phyloP scores from a whole-genome alignment of 2,329 filamentous ascomycete species.

The Pezicula rhizophila region DNA sequence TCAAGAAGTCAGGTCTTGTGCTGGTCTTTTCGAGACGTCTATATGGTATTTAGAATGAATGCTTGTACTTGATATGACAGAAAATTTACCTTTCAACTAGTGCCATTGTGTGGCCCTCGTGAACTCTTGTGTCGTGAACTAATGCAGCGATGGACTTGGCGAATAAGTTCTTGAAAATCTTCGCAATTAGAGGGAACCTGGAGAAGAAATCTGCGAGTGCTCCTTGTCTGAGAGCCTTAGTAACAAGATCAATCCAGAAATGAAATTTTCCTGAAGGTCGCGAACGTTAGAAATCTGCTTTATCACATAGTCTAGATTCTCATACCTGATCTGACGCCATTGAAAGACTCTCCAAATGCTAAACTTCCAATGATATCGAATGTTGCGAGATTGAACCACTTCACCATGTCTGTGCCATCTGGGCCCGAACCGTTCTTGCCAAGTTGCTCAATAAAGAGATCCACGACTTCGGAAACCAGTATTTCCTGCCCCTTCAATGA shows the following conservation, averaged over 20 bases:
- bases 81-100: not conserved
- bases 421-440: not conserved
- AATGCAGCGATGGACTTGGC: no score
- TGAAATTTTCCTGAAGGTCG: no score
- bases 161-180: not conserved
- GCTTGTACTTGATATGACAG: no score
- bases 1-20: conserved; percentile 4
- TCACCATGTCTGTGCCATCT: not conserved
- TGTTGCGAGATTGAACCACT: not conserved
- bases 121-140: no score
- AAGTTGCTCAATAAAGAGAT: not conserved
- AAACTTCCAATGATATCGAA: not conserved
- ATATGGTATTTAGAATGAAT: not conserved
- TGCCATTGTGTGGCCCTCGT: not conserved
- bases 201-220: no score
- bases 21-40: not conserved
- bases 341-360: not conserved
- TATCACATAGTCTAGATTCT: no score
- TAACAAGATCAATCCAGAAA: not conserved
- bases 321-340: not conserved
- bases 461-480: no score
- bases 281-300: no score
- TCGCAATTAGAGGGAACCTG: not conserved
- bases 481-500: conserved; percentile 10
- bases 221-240: no score